Evolutionary conservation across 306 rosid species (phyloP), one percentile per base, ranked within the genome.

Genomic region (Herpetospermum pedunculosum): DNA sequence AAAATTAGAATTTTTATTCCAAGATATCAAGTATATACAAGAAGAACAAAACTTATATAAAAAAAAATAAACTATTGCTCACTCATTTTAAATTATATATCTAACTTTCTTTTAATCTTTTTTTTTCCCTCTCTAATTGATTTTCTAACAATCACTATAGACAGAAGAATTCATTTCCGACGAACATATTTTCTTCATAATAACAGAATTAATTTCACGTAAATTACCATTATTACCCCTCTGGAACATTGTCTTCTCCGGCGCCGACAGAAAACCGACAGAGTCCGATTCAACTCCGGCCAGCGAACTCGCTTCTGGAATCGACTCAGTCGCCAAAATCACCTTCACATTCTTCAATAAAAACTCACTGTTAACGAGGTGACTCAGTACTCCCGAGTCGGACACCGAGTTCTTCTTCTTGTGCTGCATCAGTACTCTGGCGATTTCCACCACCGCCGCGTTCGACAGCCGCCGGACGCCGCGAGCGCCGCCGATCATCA

Each of bases 401-500:
- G 92, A 48, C 0, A 86, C 89, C 5, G 85, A 28, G 83, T 55
- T 84, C 60, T 77, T 89, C 80, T 41, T 86, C 83, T 82, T 83
- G 65, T 76, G 87, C 63, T 83, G 85, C 79, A 84, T 80, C 0
- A 87, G 73, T 0, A 85, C 87, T 19, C 97, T 82, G 5, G 89
- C 96, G 7, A 91, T 86, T 78, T 85, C 95, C 21, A 83, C 76
- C 7, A 84, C 7, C 60, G 84, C 79, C 1, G 92, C 77, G 8
- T 49, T 79, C 4, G 97, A 81, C 5, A 94, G 59, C 13, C 95
- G 75, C 21, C 98, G 85, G 8, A 94, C 62, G 0, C 97, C 97
- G 8, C 97, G 94, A 3, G 89, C 84, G 16, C 97, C 98, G 73
- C 98, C 98, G 43, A 82, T 78, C 4, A 94, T 23, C 1, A 89